Base-by-base conservation (phyloP, 441 rosid species). In the Brassica balearica region DNA sequence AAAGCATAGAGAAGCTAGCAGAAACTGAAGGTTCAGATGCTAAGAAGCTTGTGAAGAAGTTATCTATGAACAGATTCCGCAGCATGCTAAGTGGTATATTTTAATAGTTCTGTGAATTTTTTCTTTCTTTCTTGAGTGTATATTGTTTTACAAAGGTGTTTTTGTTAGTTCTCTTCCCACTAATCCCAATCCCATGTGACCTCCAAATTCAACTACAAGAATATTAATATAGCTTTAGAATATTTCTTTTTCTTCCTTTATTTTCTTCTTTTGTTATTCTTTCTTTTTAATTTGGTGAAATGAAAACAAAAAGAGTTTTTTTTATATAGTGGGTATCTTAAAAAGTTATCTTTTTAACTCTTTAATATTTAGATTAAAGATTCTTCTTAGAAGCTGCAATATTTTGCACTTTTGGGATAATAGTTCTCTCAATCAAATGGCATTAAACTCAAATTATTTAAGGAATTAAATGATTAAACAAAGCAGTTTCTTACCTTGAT, bases 1-100 rank as follows among this genome's bases (percentile, higher is more conserved):
- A 92, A 83, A 90, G 82, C 86, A 86, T 95, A 22, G 97, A 92
- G 80, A 95, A 93, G 80, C 86, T 95, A 58, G 97, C 99, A 11
- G 97, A 90, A 72, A 92, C 92, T 12, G 97, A 93, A 79, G 95
- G 86, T 55, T 81, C 83, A 3, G 99, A 91, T 77, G 98, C 98
- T 60, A 95, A 91, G 85, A 88, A 82, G 77, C 94, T 95, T 73
- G 90, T 93, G 72, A 88, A 89, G 87, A 95, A 88, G 76, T 64
- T 95, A 19, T 92, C 98, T 22, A 72, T 82, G n/a, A 91, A 88
- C 77, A 86, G 87, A 83, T 90, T 95, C 80, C 88, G 95, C 1
- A 88, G 83, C 38, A 75, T 95, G 77, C 81, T 93, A 56, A 89
- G 80, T 80, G 95, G 97, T 82, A 77, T 61, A 25, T 23, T 22